phyloP scores from a whole-genome alignment of 2,329 filamentous ascomycete genomes.

The Neofusicoccum laricinum region DNA sequence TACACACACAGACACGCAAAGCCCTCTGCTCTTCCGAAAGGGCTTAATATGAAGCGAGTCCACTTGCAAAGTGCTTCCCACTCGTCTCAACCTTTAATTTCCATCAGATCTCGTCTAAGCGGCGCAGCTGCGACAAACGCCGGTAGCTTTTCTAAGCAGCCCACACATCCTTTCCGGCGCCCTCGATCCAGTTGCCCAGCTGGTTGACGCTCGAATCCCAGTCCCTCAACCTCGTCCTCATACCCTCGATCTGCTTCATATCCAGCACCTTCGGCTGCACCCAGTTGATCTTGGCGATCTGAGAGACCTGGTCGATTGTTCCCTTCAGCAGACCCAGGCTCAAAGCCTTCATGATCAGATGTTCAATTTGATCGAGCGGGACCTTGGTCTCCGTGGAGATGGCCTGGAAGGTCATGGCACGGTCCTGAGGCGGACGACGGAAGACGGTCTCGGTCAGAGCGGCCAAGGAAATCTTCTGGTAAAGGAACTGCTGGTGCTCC shows the following conservation, averaged over 20 bases:
- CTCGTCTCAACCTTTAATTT: neutral
- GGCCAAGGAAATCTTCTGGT: conserved; percentile 97
- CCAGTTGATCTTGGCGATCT: conserved; percentile 95
- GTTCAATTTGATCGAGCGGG: conserved; percentile 86
- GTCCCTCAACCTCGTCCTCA: conserved; percentile 82
- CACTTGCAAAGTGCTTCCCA: neutral
- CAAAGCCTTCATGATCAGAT: conserved; percentile 98
- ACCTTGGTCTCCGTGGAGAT: conserved; percentile 94
- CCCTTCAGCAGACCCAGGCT: conserved; percentile 86
- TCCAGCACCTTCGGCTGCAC: conserved; percentile 98
- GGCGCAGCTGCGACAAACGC: neutral
- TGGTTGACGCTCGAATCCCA: conserved; percentile 97
- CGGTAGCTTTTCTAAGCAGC: conserved; percentile 59
- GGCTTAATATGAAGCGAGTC: neutral
- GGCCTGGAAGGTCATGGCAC: conserved; percentile 85
- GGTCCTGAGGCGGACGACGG: conserved; percentile 90
- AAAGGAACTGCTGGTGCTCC: conserved; percentile 77
- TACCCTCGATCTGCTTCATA: conserved; percentile 89
- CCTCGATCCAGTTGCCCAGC: conserved; percentile 95
- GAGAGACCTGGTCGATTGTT: conserved; percentile 93
- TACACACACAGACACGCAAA: conserved; percentile 2
- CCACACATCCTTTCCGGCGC: conserved; percentile 92
- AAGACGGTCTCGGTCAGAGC: conserved; percentile 96
- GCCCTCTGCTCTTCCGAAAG: neutral
- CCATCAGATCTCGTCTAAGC: neutral